Evolutionary conservation across 345 rosid genomes (phyloP), one percentile per base, ranked within the genome.

Genomic region (Hirschfeldia incana): DNA sequence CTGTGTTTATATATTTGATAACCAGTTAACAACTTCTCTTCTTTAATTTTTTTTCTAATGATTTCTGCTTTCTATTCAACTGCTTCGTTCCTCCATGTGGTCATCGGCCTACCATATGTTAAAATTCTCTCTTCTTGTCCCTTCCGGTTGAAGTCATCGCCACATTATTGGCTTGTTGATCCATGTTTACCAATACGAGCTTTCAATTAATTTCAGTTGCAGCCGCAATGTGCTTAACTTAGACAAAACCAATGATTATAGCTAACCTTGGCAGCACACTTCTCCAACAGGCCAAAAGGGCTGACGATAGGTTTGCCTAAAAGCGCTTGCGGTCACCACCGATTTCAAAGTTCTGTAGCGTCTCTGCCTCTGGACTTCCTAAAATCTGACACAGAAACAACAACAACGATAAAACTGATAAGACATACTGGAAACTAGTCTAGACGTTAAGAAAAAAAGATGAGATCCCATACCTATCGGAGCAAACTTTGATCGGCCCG

Each of bases 191-290:
- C 29, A 28, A 28, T 28, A 28, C 2, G 2, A 28, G 29, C 29
- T 28, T 28, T 28, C 29, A 28, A 28, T 28, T 28, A 28, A 34
- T 2, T 85, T 91, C 97, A 70, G 69, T 85, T 49, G 92, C 97
- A 74, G 97, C 97, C 61, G 98, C 97, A 78, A 94, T 92, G 83
- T 94, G 97, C 98, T 92, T 94, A 67, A 92, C 97, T 97, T 89
- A 78, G 59, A 53, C 51, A 51, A 26, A 59, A 53, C 13, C 71
- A 6, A 3, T 65, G 39, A 16, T 58, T 34, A 16, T 57, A 27
- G 90, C 98, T 34, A 34, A 34, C 4, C 94, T 91, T 92, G 67
- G 98, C 98, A 58, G 95, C n/a, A n/a, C n/a, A n/a, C 83, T 94
- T 94, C 85, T 94, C 92, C 71, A n/a, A n/a, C n/a, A 89, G 76